phyloP scores from a whole-genome alignment of 108 stramenopile genomes.

The Pelagomonas calceolata region DNA sequence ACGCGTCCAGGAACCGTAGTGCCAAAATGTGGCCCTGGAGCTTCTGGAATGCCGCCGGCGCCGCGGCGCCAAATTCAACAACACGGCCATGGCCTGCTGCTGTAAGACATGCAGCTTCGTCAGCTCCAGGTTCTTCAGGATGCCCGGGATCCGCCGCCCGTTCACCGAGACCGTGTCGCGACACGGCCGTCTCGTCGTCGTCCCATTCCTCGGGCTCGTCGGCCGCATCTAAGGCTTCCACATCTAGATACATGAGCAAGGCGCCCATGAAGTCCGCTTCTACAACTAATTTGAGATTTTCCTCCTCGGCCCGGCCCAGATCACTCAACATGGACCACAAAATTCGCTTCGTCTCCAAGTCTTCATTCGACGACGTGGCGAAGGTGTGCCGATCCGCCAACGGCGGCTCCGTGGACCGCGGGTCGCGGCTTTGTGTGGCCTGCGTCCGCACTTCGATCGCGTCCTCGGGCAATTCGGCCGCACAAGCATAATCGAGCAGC shows the following conservation, averaged over 20 bases:
- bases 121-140: conserved; percentile 21
- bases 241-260: conserved; percentile 36
- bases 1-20: conserved; percentile 28
- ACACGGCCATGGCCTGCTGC: conserved; percentile 27
- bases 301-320: conserved; percentile 18
- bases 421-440: background rate
- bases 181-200: background rate
- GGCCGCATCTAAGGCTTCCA: conserved; percentile 15
- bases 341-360: conserved; percentile 32
- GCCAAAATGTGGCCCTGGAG: conserved; percentile 26
- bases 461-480: conserved; percentile 22
- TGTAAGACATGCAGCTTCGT: conserved; percentile 30
- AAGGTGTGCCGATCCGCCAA: conserved; percentile 32
- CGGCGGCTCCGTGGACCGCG: background rate
- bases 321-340: conserved; percentile 28
- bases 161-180: too few relatives aligned
- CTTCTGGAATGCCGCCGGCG: conserved; percentile 18
- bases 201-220: conserved; percentile 2
- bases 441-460: background rate
- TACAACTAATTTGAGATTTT: conserved; percentile 14
- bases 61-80: conserved; percentile 28
- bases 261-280: conserved; percentile 26
- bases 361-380: conserved; percentile 24
- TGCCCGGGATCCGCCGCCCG: conserved; percentile 5
- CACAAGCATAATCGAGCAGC: conserved; percentile 27